Percentiles rank a stretch among this genome's conserved stretches.
Evolutionary conservation across 805 yeast genomes (phyloP).

Genomic region (Candida patagonica): DNA sequence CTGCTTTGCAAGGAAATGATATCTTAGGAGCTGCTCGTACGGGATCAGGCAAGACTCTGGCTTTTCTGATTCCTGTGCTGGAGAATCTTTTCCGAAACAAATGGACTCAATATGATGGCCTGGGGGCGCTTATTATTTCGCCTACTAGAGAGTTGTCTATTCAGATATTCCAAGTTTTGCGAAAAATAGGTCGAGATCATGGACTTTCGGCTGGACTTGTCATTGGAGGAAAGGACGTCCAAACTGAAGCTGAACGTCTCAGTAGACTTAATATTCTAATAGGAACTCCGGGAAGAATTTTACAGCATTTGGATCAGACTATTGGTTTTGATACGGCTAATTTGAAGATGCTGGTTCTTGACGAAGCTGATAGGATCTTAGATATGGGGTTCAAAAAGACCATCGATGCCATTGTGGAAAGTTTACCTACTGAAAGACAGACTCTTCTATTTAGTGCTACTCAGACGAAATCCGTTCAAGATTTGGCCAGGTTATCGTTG

Average conservation of each 20-base stretch:
- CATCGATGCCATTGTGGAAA: slow-evolving; percentile 68
- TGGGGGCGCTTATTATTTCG: slow-evolving; percentile 82
- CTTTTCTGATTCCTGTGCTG: slow-evolving; percentile 73
- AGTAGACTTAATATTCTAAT: slow-evolving; percentile 71
- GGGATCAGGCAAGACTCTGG: slow-evolving; percentile 84
- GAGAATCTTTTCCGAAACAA: slow-evolving; percentile 49
- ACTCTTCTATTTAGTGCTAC: slow-evolving; percentile 84
- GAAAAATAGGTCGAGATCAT: slow-evolving; percentile 69
- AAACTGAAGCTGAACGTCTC: slow-evolving; percentile 72
- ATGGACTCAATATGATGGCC: slow-evolving; percentile 79
- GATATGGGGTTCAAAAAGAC: slow-evolving; percentile 90
- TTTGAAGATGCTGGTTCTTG: slow-evolving; percentile 70
- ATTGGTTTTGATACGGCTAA: slow-evolving; percentile 68
- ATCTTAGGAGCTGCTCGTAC: slow-evolving; percentile 83
- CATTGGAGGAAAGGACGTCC: slow-evolving; percentile 87
- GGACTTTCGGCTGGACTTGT: slow-evolving; percentile 82
- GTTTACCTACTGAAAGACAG: slow-evolving; percentile 73
- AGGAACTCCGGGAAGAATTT: slow-evolving; percentile 85
- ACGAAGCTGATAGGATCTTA: slow-evolving; percentile 86
- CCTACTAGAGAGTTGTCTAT: slow-evolving; percentile 90
- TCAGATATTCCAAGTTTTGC: slow-evolving; percentile 79
- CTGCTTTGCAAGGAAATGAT: slow-evolving; percentile 68
- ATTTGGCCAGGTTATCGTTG: slow-evolving; percentile 71
- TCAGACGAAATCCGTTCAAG: slow-evolving; percentile 72
- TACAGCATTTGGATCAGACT: slow-evolving; percentile 88